phyloP scores from a whole-genome alignment of 192 early-diverging fungal genomes.

The Allomyces arbusculus region DNA sequence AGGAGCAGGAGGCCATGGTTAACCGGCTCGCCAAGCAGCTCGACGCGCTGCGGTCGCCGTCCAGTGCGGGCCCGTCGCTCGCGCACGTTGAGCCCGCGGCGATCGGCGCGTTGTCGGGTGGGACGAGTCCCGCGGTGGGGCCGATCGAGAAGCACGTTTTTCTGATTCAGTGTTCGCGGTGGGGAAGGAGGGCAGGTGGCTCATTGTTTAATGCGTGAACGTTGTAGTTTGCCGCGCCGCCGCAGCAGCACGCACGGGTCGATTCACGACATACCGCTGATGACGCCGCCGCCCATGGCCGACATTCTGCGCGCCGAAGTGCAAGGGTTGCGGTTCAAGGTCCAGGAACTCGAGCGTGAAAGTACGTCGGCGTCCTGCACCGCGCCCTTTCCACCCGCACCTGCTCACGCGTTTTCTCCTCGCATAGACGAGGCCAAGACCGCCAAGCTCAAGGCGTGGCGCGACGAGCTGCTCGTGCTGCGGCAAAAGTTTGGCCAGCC shows the following conservation, averaged over 20 bases:
- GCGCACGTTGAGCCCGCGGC: background rate
- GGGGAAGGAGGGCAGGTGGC: too few relatives aligned
- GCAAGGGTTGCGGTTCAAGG: conserved; percentile 10
- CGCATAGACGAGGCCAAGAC: conserved; percentile 11
- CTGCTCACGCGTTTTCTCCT: background rate
- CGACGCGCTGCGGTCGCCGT: conserved; percentile 22
- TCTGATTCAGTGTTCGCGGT: background rate
- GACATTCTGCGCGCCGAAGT: conserved; percentile 18
- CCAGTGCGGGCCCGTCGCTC: conserved; percentile 1
- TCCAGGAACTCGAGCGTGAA: conserved; percentile 19
- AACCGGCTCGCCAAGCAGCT: conserved; percentile 70
- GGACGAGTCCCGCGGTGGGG: background rate
- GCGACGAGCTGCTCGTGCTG: conserved; percentile 11
- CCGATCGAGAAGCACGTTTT: background rate
- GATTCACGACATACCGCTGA: conserved; percentile 12
- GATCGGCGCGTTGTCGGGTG: background rate
- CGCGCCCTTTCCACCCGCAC: background rate
- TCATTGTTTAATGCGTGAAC: too few relatives aligned
- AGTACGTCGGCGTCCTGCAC: conserved; percentile 1
- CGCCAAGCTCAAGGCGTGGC: conserved; percentile 11
- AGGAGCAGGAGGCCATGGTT: conserved; percentile 81
- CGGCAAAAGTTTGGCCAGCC: conserved; percentile 13
- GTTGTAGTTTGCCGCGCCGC: conserved; percentile 14
- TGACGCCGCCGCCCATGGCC: conserved; percentile 13
- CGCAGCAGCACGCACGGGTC: conserved; percentile 15